phyloP scores from a whole-genome alignment of 331 rosid species.

The Erythrophleum ivorense region DNA sequence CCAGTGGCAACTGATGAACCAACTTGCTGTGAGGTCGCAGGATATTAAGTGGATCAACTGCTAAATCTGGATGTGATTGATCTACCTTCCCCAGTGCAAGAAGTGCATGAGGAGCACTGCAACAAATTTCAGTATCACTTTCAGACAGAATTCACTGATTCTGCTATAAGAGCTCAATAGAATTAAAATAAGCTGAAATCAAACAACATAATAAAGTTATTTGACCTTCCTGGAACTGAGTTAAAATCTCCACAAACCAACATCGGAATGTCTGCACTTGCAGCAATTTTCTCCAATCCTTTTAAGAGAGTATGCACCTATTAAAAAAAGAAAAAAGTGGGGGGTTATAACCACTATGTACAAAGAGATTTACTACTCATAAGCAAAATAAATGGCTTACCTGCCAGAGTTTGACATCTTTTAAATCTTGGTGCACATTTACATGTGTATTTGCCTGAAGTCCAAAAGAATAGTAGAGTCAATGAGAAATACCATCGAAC shows the following conservation, averaged over 20 bases:
- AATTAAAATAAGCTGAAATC: neutral
- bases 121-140: neutral
- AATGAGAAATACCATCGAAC: constrained; percentile 5
- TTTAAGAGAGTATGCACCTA: constrained; percentile 71
- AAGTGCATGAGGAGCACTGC: constrained; percentile 55
- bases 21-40: constrained; percentile 74
- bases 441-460: constrained; percentile 73
- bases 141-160: neutral
- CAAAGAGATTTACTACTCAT: neutral
- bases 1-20: constrained; percentile 74
- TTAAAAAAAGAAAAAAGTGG: neutral
- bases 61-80: constrained; percentile 61
- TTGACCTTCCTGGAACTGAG: constrained; percentile 71
- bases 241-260: constrained; percentile 79
- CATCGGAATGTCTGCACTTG: constrained; percentile 82
- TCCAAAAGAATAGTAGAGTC: neutral
- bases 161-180: neutral
- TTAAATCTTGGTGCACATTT: constrained; percentile 65
- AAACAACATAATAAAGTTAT: neutral
- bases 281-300: constrained; percentile 79
- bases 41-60: constrained; percentile 71
- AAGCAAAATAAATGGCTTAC: constrained; percentile 34
- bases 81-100: constrained; percentile 77
- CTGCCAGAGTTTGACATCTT: constrained; percentile 82
- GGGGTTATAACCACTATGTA: neutral